Conservation (phyloP, 148 eudicot genomes). For the Nepenthes gracilis region DNA sequence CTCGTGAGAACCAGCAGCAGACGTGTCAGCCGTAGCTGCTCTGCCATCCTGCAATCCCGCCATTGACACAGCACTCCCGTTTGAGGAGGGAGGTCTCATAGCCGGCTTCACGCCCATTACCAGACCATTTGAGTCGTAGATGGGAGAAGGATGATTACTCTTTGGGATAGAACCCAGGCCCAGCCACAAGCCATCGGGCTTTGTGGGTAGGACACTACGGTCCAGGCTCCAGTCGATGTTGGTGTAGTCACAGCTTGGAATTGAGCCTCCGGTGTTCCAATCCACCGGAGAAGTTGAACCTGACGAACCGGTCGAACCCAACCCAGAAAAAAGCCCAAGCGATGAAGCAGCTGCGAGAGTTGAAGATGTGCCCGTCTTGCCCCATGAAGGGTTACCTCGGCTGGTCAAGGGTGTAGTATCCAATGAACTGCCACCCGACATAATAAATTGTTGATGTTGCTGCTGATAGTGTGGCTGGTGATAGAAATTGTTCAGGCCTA, state of each 20-base stretch:
- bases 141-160: conserved; percentile 17
- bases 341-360: conserved; percentile 59
- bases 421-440: conserved; percentile 29
- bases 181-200: conserved; percentile 37
- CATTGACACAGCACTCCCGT: conserved; percentile 31
- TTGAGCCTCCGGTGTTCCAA: conserved; percentile 67
- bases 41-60: conserved; percentile 51
- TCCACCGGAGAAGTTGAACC: conserved; percentile 75
- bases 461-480: conserved; percentile 50
- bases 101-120: conserved; percentile 26
- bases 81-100: conserved; percentile 45
- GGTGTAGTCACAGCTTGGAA: conserved; percentile 54
- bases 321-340: conserved; percentile 77
- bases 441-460: conserved; percentile 2
- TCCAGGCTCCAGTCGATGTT: conserved; percentile 91
- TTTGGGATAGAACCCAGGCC: conserved; percentile 27
- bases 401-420: conserved; percentile 28
- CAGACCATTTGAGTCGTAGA: conserved; percentile 33
- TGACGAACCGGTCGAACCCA: conserved; percentile 50
- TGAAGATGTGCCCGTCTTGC: background rate
- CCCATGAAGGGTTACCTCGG: conserved; percentile 30
- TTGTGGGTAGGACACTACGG: conserved; percentile 19
- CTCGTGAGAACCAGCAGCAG: conserved; percentile 48
- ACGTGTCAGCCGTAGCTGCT: conserved; percentile 23
- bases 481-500: conserved; percentile 40